Percentiles rank a stretch among this genome's conserved stretches.
These are phyloP conservation scores for Platismatia glauca DNA, from an alignment of 495 filamentous ascomycete species.

Conservation along the genomic window DNA sequence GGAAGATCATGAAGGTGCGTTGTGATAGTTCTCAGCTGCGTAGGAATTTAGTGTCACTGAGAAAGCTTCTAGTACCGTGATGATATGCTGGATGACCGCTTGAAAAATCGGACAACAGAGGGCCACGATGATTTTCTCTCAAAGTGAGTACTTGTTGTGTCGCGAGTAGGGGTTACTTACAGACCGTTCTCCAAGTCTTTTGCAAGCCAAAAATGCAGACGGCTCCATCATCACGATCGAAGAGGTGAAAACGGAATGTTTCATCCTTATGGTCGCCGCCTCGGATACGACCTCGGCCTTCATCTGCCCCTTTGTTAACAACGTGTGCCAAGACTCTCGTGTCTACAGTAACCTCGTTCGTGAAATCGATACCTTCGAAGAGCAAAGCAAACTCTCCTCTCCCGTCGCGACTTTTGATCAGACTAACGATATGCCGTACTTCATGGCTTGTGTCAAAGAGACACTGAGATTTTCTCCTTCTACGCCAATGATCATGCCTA, in stretches of 20 bases:
- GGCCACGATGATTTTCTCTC: too few relatives aligned
- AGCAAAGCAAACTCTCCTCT: neutral
- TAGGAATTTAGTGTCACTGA: too few relatives aligned
- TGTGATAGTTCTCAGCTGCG: too few relatives aligned
- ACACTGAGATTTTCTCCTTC: neutral
- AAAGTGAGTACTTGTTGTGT: constrained; percentile 28
- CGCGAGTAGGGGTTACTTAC: constrained; percentile 23
- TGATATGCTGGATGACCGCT: too few relatives aligned
- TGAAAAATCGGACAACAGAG: too few relatives aligned
- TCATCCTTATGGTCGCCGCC: constrained; percentile 51
- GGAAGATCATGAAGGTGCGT: constrained; percentile 22
- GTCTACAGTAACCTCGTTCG: neutral
- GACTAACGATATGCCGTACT: neutral
- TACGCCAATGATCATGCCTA: neutral
- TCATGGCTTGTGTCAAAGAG: neutral
- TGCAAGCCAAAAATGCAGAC: constrained; percentile 36
- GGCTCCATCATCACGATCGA: constrained; percentile 41
- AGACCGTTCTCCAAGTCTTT: constrained; percentile 36
- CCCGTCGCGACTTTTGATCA: neutral
- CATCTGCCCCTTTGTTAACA: constrained; percentile 42
- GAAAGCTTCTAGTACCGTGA: too few relatives aligned
- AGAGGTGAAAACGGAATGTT: constrained; percentile 46
- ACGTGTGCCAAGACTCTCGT: neutral
- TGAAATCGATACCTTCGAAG: neutral
- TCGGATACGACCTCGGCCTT: constrained; percentile 54